Evolutionary conservation across 2,329 filamentous ascomycete genomes (phyloP).

Genomic region (Knufia petricola): DNA sequence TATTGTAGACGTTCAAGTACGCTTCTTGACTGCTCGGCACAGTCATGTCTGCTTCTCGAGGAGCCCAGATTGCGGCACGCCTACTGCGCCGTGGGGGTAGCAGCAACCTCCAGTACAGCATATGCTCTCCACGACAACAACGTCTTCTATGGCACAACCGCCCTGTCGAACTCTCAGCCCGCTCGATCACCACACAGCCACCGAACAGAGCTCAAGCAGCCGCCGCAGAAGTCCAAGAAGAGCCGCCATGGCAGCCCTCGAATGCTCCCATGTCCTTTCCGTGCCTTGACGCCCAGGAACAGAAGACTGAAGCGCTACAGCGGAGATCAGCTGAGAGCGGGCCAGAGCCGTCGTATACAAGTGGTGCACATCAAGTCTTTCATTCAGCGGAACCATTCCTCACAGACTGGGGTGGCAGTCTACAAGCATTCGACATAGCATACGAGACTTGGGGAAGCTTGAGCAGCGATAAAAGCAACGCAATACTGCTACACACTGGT

Average conservation of each 20-base stretch:
- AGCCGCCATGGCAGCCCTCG: conserved; percentile 37
- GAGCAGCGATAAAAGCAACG: conserved; percentile 74
- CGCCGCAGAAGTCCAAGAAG: conserved; percentile 14
- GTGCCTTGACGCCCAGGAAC: conserved; percentile 76
- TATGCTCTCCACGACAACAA: background rate
- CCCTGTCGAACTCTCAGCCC: background rate
- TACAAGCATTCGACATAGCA: conserved; percentile 79
- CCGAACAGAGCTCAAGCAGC: conserved; percentile 14
- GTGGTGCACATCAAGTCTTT: conserved; percentile 71
- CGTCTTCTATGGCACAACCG: conserved; percentile 6
- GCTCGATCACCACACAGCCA: conserved; percentile 3
- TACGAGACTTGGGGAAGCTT: conserved; percentile 87
- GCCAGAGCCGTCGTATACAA: conserved; percentile 89
- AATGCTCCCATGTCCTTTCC: conserved; percentile 85
- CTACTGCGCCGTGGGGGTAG: conserved; percentile 18
- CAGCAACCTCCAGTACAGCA: conserved; percentile 8
- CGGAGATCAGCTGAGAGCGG: conserved; percentile 57
- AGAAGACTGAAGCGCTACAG: conserved; percentile 60
- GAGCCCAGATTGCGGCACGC: conserved; percentile 21
- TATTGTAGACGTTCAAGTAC: no score
- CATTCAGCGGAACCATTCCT: conserved; percentile 64
- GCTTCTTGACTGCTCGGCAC: background rate
- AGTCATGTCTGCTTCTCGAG: conserved; percentile 17
- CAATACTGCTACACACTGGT: conserved; percentile 84
- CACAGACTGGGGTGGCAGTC: conserved; percentile 89